Percentiles rank a stretch among this genome's conserved stretches.
These are phyloP conservation scores for Fusarium nisikadoi DNA, from an alignment of 2,329 filamentous ascomycete species.

Conservation along the genomic window DNA sequence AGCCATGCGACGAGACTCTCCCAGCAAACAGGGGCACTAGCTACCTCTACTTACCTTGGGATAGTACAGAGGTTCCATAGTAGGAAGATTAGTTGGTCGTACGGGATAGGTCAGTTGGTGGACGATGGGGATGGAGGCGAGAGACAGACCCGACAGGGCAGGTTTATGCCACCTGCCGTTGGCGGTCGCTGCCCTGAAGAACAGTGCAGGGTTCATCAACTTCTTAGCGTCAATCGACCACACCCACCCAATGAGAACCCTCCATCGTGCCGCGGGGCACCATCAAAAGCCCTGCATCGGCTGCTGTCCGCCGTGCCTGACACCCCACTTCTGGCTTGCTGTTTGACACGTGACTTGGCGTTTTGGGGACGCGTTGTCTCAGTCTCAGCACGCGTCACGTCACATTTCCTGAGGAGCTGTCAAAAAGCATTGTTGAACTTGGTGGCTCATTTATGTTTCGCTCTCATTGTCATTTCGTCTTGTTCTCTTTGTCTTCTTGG, in stretches of 20 bases:
- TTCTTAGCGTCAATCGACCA: constrained; percentile 7
- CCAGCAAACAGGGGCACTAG: constrained; percentile 8
- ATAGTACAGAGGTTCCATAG: background rate
- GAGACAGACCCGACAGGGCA: constrained; percentile 21
- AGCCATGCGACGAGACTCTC: constrained; percentile 4
- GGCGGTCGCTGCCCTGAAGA: constrained; percentile 33
- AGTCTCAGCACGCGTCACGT: constrained; percentile 23
- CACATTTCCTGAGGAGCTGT: background rate
- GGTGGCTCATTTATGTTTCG: background rate
- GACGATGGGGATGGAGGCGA: background rate
- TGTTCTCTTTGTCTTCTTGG: background rate
- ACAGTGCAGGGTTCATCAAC: constrained; percentile 39
- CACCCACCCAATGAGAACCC: constrained; percentile 31
- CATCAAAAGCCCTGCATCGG: constrained; percentile 45
- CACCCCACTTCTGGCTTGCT: constrained; percentile 49
- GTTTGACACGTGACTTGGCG: constrained; percentile 21
- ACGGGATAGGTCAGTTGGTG: background rate
- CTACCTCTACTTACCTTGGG: background rate
- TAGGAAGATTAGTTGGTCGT: background rate
- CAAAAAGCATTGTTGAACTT: background rate
- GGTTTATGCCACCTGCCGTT: constrained; percentile 33
- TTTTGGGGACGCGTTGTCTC: constrained; percentile 13
- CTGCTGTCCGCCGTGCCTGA: constrained; percentile 42
- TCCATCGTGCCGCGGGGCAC: constrained; percentile 46
- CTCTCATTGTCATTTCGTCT: background rate